Evolutionary conservation across 306 rosid species (phyloP).

Genomic region (Castanopsis chinensis): DNA sequence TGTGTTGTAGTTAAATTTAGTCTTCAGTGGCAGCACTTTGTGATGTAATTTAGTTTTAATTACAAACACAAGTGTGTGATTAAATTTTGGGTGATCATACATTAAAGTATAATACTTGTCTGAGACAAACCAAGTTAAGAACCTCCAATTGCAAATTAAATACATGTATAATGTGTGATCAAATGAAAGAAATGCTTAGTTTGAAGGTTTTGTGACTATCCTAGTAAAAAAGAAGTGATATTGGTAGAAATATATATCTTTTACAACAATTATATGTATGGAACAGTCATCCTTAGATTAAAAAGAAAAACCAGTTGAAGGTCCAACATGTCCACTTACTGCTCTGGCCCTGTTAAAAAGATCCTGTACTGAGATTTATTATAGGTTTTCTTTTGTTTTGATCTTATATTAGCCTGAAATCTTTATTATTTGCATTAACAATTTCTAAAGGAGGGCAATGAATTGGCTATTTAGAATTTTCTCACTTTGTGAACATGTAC

Average conservation of each 20-base stretch:
- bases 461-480: conserved; percentile 2
- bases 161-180: neutral
- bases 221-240: neutral
- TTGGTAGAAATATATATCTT: neutral
- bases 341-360: neutral
- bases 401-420: neutral
- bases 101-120: neutral
- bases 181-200: neutral
- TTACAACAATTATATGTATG: no score
- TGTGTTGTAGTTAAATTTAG: neutral
- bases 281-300: neutral
- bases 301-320: neutral
- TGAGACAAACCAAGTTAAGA: neutral
- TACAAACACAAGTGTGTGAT: neutral
- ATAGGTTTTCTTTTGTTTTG: neutral
- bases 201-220: neutral
- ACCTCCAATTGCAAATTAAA: neutral
- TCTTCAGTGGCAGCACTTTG: neutral
- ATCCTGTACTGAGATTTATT: neutral
- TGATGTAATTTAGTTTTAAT: neutral
- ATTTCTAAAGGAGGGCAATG: neutral
- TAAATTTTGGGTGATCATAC: neutral
- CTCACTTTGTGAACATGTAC: neutral
- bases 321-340: neutral
- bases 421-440: neutral